Base-by-base conservation (phyloP, 139 green algal genomes). In the Chlorella ohadii region DNA sequence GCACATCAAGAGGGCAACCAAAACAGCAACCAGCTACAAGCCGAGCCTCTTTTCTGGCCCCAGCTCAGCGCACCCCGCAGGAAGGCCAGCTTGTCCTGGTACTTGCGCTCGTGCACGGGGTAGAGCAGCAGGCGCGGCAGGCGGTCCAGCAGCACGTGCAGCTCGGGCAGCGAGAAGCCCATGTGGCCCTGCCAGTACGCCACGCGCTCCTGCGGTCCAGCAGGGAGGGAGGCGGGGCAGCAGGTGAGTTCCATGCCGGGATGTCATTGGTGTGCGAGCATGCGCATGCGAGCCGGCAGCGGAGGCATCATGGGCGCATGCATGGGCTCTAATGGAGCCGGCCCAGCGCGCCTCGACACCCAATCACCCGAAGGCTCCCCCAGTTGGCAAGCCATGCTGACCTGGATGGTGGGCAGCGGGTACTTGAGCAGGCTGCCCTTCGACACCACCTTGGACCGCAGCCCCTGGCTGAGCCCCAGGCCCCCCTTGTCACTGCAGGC, bases 81-180 rank as follows among this genome's bases (percentile, higher is more conserved):
- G 80, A 87, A 87, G 31, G 31, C 12, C 13, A 90, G 73, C 44
- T 90, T 90, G 31, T 41, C 44, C 19, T 78, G 82, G 65, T 85
- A 86, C 47, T 90, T 84, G n/a, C 41, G 65, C 17, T 67, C 38
- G 25, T 78, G n/a, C 28, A 83, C 19, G 55, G 82, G 75, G 82
- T 83, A 87, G 28, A 81, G 71, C 74, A 90, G 71, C 73, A 90
- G 61, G 79, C 76, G 75, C 11, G 72, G 64, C 61, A 67, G 71
- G 39, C 36, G 15, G 22, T 28, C 41, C 36, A 90, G 82, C 55
- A 84, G 31, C 20, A 36, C 25, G 23, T 16, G 44, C 51, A 90
- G 65, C 55, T 81, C 73, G 1, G 31, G 34, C 2, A 27, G 36
- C 31, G 23, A 19, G 28, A 87, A 85, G 13, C 86, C 86, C 39